Conservation (phyloP, 1,284 basidiomycete genomes). For the Hymenochaete sp. region DNA sequence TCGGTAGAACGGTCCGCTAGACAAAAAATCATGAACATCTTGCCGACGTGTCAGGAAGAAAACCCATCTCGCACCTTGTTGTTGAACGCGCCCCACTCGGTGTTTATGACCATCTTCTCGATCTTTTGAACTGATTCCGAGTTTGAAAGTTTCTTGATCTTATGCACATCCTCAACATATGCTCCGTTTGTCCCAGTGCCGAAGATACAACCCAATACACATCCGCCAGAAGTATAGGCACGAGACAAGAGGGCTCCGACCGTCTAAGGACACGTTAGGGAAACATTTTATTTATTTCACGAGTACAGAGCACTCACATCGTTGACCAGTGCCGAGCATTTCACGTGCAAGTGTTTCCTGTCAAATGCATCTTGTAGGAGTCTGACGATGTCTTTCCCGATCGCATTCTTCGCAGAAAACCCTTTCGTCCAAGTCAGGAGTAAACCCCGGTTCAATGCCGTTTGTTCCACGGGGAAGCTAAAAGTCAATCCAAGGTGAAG, state of each 20-base stretch:
- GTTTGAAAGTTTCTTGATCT: conserved; percentile 77
- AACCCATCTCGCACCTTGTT: conserved; percentile 51
- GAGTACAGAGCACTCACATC: conserved; percentile 53
- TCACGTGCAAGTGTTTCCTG: conserved; percentile 88
- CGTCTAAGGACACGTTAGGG: conserved; percentile 44
- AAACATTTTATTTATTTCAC: conserved; percentile 12
- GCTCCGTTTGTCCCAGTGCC: conserved; percentile 98
- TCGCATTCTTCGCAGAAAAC: conserved; percentile 83
- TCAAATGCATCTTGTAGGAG: conserved; percentile 92
- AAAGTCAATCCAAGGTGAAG: conserved; percentile 89
- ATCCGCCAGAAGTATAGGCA: conserved; percentile 86
- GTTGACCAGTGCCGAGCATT: conserved; percentile 91
- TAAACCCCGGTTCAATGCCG: conserved; percentile 81
- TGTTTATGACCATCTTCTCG: conserved; percentile 90
- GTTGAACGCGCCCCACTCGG: conserved; percentile 96
- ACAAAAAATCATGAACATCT: conserved; percentile 2
- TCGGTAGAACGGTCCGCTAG: conserved; percentile 80
- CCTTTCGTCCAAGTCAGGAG: conserved; percentile 98
- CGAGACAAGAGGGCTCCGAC: conserved; percentile 91
- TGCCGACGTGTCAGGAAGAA: neutral
- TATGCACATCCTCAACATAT: conserved; percentile 82
- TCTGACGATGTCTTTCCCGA: conserved; percentile 88
- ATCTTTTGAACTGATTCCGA: conserved; percentile 44
- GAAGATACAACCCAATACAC: conserved; percentile 82
- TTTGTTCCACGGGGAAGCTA: conserved; percentile 96